Percentiles rank a stretch among this genome's conserved stretches.
phyloP scores from a whole-genome alignment of 345 rosid species.

The Ailanthus altissimus region DNA sequence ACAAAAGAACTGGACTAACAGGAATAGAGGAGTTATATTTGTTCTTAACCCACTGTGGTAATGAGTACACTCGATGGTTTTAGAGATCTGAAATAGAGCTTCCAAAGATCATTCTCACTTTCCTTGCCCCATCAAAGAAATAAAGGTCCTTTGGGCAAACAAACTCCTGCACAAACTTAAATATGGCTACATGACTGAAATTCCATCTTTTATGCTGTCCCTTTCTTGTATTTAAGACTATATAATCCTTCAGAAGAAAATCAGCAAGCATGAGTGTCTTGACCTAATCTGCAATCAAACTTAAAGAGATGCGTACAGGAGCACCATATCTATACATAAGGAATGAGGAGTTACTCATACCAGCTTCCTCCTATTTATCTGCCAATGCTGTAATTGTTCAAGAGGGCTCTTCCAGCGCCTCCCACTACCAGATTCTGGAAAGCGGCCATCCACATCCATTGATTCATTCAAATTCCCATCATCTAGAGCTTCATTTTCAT shows the following conservation, averaged over 20 bases:
- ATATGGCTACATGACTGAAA: not conserved
- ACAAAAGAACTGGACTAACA: not conserved
- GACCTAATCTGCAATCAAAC: not conserved
- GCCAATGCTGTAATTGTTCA: constrained; percentile 92
- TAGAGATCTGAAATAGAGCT: not conserved
- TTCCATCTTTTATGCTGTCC: constrained; percentile 7
- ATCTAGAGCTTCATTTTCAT: constrained; percentile 71
- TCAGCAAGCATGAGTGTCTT: constrained; percentile 1
- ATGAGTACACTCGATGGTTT: not conserved
- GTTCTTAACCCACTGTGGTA: not conserved
- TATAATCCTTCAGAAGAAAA: not conserved
- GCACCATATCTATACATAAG: not conserved
- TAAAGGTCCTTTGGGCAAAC: constrained; percentile 4
- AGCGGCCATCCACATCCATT: constrained; percentile 56
- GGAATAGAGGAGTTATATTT: not conserved
- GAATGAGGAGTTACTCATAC: constrained; percentile 36
- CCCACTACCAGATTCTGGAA: constrained; percentile 53
- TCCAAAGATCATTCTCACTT: not conserved
- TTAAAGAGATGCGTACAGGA: not conserved
- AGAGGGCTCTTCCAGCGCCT: constrained; percentile 76
- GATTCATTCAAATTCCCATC: constrained; percentile 68
- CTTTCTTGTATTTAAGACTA: not conserved
- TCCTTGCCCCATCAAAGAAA: constrained; percentile 12
- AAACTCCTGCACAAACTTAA: not conserved
- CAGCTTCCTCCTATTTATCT: constrained; percentile 83